phyloP scores from a whole-genome alignment of 2,329 filamentous ascomycete genomes.

The Paecilomyces variotii region DNA sequence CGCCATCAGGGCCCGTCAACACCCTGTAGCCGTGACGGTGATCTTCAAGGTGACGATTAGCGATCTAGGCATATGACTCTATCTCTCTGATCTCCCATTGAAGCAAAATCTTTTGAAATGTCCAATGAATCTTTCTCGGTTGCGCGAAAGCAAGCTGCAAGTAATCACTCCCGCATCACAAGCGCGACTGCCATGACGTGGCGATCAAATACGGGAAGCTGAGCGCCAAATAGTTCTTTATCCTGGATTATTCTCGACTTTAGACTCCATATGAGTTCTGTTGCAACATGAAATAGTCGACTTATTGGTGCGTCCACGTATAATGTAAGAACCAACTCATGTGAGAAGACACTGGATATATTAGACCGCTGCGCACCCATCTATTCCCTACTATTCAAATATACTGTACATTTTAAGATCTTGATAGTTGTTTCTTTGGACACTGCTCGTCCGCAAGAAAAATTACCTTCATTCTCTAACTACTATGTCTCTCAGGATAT shows the following conservation, averaged over 20 bases:
- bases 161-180: slow-evolving; percentile 10
- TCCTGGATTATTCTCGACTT: slow-evolving; percentile 12
- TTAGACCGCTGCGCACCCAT: background rate
- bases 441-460: too few relatives aligned
- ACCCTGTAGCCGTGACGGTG: background rate
- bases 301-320: slow-evolving; percentile 16
- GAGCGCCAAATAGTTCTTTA: slow-evolving; percentile 14
- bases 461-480: too few relatives aligned
- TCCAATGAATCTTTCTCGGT: background rate
- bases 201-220: slow-evolving; percentile 16
- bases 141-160: background rate
- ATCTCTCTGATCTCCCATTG: background rate
- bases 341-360: background rate
- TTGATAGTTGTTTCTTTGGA: too few relatives aligned
- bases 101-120: background rate
- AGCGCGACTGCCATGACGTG: slow-evolving; percentile 26
- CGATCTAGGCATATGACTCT: background rate
- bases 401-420: background rate
- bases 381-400: background rate
- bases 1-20: background rate
- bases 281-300: background rate
- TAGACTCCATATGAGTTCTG: slow-evolving; percentile 9
- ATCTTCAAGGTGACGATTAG: slow-evolving; percentile 1
- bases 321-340: background rate
- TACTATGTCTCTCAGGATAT: too few relatives aligned